Conservation (phyloP, 129 eudicot genomes). For the sunflower (Helianthus annuus) region DNA sequence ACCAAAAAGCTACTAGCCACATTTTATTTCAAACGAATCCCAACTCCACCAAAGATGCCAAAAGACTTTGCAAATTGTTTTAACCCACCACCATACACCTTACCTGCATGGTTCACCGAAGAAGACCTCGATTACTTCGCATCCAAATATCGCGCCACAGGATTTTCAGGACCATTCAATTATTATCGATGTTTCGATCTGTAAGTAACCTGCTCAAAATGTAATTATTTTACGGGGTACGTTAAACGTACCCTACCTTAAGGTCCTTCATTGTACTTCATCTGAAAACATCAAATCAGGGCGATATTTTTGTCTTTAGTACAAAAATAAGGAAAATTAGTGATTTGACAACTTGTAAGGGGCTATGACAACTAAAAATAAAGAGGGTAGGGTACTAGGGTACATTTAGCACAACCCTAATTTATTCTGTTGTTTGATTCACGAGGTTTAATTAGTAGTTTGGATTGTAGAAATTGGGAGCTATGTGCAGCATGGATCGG, state of each 20-base stretch:
- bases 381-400: too few species aligned
- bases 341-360: too few species aligned
- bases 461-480: constrained; percentile 72
- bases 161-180: constrained; percentile 71
- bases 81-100: constrained; percentile 41
- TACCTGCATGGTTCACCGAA: constrained; percentile 72
- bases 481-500: constrained; percentile 65
- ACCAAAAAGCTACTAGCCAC: constrained; percentile 47
- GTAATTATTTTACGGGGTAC: not conserved
- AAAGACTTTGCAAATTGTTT: constrained; percentile 39
- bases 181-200: constrained; percentile 70
- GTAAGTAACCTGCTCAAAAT: constrained; percentile 33
- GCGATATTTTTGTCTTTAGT: too few species aligned
- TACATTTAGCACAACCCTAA: not conserved
- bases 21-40: constrained; percentile 42
- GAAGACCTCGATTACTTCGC: constrained; percentile 72
- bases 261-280: too few species aligned
- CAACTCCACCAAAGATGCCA: constrained; percentile 48
- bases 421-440: not conserved
- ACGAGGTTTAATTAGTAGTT: not conserved
- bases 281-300: too few species aligned
- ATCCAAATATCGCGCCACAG: constrained; percentile 54
- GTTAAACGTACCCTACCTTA: too few species aligned
- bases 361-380: too few species aligned
- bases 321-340: too few species aligned